Conservation (phyloP, 78 protist genomes). For the Guillardia theta region DNA sequence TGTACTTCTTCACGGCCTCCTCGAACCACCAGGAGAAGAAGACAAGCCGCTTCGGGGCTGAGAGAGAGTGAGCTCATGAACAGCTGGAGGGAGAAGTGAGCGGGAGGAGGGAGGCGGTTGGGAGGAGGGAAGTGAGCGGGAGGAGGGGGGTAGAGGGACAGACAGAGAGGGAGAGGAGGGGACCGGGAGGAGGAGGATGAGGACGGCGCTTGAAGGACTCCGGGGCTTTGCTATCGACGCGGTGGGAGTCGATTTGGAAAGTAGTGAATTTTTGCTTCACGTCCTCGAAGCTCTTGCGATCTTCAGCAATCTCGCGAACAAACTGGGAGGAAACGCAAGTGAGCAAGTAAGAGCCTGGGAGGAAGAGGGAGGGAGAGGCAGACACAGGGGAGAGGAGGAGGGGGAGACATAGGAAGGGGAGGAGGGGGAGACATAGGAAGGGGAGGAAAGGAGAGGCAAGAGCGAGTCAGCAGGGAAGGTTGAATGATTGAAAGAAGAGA, state of each 20-base stretch:
- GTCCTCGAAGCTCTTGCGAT: not conserved
- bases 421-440: not conserved
- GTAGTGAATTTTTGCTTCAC: not conserved
- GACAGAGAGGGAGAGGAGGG: not conserved
- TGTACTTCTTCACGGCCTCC: slow-evolving; percentile 17
- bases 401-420: not conserved
- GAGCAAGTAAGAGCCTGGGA: not conserved
- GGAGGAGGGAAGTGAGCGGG: not conserved
- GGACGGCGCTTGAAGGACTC: not conserved
- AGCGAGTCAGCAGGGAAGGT: not conserved
- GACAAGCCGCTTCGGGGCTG: not conserved
- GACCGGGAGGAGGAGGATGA: not conserved
- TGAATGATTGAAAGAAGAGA: no score
- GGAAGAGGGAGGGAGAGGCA: not conserved
- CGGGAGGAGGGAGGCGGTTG: not conserved
- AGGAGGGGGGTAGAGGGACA: not conserved
- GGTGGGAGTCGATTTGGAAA: no score
- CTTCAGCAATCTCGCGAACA: not conserved
- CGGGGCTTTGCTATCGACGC: not conserved
- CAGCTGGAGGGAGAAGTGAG: not conserved
- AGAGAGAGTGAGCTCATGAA: no score
- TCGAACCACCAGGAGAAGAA: slow-evolving; percentile 23
- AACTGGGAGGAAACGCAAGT: not conserved
- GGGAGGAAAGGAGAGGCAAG: not conserved
- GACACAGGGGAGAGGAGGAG: not conserved